Conservation (phyloP, 441 rosid species). For the Jatropha multifida region DNA sequence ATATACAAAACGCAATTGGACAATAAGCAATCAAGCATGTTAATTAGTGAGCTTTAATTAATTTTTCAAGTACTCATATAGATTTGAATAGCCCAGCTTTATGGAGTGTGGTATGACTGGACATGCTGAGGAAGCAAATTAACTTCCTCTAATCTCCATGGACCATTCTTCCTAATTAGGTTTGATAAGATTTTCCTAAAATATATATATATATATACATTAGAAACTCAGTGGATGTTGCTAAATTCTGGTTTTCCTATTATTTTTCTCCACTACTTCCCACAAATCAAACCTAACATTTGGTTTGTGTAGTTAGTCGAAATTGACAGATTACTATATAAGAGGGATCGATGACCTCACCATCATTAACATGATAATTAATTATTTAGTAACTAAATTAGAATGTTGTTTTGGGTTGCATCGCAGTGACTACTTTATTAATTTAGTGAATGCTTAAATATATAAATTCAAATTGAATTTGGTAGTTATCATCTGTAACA, state of each 20-base stretch:
- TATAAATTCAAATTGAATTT: too few species aligned
- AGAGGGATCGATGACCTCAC: too few species aligned
- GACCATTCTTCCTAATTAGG: neutral
- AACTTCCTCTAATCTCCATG: neutral
- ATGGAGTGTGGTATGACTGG: conserved; percentile 20
- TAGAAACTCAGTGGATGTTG: neutral
- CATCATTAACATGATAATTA: neutral
- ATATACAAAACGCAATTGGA: neutral
- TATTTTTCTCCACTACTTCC: conserved; percentile 1
- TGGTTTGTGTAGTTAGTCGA: conserved; percentile 1
- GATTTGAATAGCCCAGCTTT: neutral
- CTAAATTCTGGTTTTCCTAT: neutral
- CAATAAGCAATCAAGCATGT: neutral
- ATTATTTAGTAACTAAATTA: neutral
- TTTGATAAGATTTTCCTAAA: neutral
- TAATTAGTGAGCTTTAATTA: neutral
- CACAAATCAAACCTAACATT: conserved; percentile 20
- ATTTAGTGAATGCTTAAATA: too few species aligned
- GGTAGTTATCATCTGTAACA: too few species aligned
- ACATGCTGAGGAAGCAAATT: conserved; percentile 4
- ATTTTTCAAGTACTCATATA: neutral
- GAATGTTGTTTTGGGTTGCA: too few species aligned
- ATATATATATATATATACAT: neutral
- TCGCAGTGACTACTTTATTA: too few species aligned
- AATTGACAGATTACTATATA: neutral